Evolutionary conservation across 495 filamentous ascomycete species (phyloP).

Genomic region (Penicillium arizonense): DNA sequence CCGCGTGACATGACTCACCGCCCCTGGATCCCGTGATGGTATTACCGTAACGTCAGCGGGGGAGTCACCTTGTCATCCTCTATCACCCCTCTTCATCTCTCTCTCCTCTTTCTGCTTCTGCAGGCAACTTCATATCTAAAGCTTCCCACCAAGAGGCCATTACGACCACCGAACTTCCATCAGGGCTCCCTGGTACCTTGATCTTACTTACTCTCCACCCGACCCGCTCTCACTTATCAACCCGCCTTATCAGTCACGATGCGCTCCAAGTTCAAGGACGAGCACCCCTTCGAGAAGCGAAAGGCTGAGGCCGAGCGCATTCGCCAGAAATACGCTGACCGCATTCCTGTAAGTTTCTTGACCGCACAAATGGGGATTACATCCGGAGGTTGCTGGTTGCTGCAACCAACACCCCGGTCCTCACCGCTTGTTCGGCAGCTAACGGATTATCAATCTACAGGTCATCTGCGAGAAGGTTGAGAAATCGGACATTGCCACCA

Average conservation of each 20-base stretch:
- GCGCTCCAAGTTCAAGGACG: conserved; percentile 99
- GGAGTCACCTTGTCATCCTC: conserved; percentile 31
- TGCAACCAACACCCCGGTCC: background rate
- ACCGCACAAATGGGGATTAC: background rate
- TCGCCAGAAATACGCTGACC: conserved; percentile 97
- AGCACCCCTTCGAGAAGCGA: conserved; percentile 98
- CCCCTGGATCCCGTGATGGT: conserved; percentile 33
- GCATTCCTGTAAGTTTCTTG: conserved; percentile 81
- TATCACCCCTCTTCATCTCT: conserved; percentile 13
- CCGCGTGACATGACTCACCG: conserved; percentile 32
- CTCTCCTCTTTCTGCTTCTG: conserved; percentile 9
- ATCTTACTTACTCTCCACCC: conserved; percentile 11
- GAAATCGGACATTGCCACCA: conserved; percentile 98
- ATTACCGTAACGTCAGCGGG: conserved; percentile 32
- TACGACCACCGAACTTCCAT: conserved; percentile 4
- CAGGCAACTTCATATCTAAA: conserved; percentile 6
- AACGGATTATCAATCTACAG: conserved; percentile 44
- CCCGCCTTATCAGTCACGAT: conserved; percentile 55
- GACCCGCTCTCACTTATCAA: conserved; percentile 29
- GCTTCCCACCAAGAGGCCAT: background rate
- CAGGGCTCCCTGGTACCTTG: conserved; percentile 6
- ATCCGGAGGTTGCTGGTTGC: background rate
- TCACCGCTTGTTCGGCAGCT: conserved; percentile 45
- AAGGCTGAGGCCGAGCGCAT: conserved; percentile 99
- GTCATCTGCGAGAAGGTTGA: conserved; percentile 99